phyloP scores from a whole-genome alignment of 345 rosid species.

The Hibiscus mutabilis region DNA sequence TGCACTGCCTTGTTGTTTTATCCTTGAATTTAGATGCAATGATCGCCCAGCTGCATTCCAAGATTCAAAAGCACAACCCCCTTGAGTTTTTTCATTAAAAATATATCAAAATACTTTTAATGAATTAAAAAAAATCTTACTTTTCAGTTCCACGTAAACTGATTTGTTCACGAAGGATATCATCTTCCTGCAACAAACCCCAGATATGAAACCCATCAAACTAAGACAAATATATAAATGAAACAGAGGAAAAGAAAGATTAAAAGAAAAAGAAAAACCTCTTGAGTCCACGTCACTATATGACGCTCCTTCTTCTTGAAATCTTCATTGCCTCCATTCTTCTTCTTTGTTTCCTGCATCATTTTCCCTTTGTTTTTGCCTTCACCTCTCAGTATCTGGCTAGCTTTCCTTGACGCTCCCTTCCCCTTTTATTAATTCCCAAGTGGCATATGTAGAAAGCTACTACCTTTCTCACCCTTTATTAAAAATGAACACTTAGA shows the following conservation, averaged over 20 bases:
- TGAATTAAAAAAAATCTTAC: constrained; percentile 27
- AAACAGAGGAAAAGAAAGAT: constrained; percentile 8
- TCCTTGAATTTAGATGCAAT: constrained; percentile 89
- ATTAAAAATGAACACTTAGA: not conserved
- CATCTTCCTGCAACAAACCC: constrained; percentile 66
- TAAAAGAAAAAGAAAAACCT: constrained; percentile 32
- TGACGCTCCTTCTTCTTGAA: constrained; percentile 89
- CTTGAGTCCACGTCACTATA: constrained; percentile 67
- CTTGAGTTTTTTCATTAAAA: not conserved
- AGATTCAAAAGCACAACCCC: constrained; percentile 3
- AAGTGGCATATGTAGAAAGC: constrained; percentile 45
- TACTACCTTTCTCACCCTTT: constrained; percentile 25
- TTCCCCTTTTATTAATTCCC: constrained; percentile 43
- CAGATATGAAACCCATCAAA: constrained; percentile 1
- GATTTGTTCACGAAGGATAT: constrained; percentile 78
- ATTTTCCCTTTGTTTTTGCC: not conserved
- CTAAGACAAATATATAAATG: constrained; percentile 8
- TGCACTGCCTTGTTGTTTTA: constrained; percentile 94
- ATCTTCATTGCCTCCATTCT: constrained; percentile 44
- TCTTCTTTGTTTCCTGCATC: constrained; percentile 57
- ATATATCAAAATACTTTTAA: not conserved
- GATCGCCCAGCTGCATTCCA: constrained; percentile 69
- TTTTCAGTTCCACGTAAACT: constrained; percentile 79
- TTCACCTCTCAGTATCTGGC: not conserved
- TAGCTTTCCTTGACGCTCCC: constrained; percentile 42